phyloP scores from a whole-genome alignment of 495 filamentous ascomycete genomes.

The Xylaria castorea region DNA sequence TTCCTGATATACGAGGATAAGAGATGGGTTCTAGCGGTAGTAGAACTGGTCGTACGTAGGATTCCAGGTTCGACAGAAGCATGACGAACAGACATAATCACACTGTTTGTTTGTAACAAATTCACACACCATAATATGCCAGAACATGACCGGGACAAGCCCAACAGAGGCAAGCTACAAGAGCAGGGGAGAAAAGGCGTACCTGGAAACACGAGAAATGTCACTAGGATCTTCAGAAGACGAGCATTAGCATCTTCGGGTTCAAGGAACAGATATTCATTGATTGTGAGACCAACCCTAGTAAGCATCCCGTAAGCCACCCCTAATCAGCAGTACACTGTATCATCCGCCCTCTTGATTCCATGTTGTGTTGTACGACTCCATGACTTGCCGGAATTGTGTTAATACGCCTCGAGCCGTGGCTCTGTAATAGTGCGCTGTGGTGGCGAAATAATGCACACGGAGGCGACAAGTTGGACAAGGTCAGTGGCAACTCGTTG shows the following conservation, averaged over 20 bases:
- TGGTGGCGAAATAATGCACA: neutral
- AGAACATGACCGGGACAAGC: neutral
- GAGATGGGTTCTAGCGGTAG: neutral
- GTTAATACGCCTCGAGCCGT: neutral
- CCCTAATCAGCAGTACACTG: neutral
- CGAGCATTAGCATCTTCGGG: slow-evolving; percentile 29
- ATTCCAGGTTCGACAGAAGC: neutral
- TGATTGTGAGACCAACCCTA: slow-evolving; percentile 33
- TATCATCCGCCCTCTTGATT: too few species aligned
- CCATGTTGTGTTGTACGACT: neutral
- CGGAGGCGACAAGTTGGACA: neutral
- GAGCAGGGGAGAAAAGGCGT: slow-evolving; percentile 17
- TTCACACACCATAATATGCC: neutral
- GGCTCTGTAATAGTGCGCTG: neutral
- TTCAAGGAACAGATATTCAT: slow-evolving; percentile 19
- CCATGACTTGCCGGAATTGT: neutral
- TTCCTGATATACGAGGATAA: neutral
- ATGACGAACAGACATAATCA: neutral
- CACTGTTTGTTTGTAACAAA: neutral
- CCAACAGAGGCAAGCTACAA: neutral
- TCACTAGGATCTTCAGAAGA: slow-evolving; percentile 27
- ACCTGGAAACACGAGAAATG: slow-evolving; percentile 17
- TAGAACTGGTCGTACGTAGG: neutral
- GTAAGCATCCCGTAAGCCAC: slow-evolving; percentile 8
- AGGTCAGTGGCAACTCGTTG: neutral